Base-by-base conservation (phyloP, 495 filamentous ascomycete species). In the Hypoxylon trugodes region DNA sequence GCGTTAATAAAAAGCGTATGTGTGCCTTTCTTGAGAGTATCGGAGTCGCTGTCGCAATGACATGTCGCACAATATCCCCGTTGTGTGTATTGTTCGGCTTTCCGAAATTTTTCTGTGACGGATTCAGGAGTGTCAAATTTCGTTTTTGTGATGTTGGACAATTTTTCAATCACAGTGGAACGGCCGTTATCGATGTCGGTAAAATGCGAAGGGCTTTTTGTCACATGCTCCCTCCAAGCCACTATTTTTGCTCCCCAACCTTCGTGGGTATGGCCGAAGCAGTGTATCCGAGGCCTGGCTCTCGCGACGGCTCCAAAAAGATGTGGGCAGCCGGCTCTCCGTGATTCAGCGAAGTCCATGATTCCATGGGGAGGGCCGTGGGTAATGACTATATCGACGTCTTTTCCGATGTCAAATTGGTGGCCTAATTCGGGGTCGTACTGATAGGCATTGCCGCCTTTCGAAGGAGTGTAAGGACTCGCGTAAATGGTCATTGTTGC, bases 1-100 rank as follows among this genome's bases (percentile, higher is more conserved):
- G 89, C 90, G 78, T 93, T 93, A 4, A 91, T 82, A 71, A 92
- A 88, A 3, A 93, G 56, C 5, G 90, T 92, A 61, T 90, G 81
- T 54, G 79, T 59, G 0, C 86, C 84, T 41, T 71, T 69, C 38
- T 65, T 52, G 52, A 89, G 58, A 10, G 76, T 74, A 38, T 22
- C 24, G 64, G 36, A 60, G 57, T 80, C 71, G 59, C 50, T 58
- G 28, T 26, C 68, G 79, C 25, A 84, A 61, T 73, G 65, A 16
- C 62, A 70, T 7, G 66, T 72, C 2, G 26, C 22, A 43, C 40
- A 41, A 25, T 53, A 73, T 18, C 61, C 66, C 10, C 56, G 13
- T 25, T n/a, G 12, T 0, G 9, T 41, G 33, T 40, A 38, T 7
- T n/a, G 18, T 13, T 21, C 18, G 12, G 41, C 38, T 36, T 59